Conservation (phyloP, 208 protist species). For the Entamoeba dispar region DNA sequence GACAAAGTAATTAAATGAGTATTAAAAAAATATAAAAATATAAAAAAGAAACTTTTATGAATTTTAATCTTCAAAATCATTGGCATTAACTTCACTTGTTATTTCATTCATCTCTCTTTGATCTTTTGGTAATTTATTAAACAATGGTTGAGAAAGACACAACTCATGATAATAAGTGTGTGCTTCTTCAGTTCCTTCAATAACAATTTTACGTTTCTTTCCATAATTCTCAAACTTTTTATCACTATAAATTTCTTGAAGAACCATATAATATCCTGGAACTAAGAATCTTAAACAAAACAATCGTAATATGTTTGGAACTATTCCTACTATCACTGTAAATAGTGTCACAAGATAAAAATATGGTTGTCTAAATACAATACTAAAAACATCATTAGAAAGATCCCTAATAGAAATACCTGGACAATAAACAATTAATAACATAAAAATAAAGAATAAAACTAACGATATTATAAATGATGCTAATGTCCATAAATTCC, state of each 20-base stretch:
- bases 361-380: not conserved
- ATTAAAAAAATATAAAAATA: too few species aligned
- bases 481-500: not conserved
- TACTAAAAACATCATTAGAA: not conserved
- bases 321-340: not conserved
- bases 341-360: not conserved
- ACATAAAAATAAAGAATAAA: not conserved
- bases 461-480: not conserved
- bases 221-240: not conserved
- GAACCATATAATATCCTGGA: not conserved
- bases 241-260: not conserved
- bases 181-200: not conserved
- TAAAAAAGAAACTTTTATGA: too few species aligned
- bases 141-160: not conserved
- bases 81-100: too few species aligned
- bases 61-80: too few species aligned
- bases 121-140: not conserved
- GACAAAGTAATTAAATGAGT: too few species aligned
- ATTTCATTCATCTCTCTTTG: not conserved
- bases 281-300: not conserved
- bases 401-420: not conserved
- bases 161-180: not conserved
- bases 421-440: not conserved
- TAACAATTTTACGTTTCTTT: not conserved
- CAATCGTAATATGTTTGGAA: not conserved